Percentiles rank a stretch among this genome's conserved stretches.
Conservation (phyloP, 805 yeast species). For the Wickerhamomyces silvicola region DNA sequence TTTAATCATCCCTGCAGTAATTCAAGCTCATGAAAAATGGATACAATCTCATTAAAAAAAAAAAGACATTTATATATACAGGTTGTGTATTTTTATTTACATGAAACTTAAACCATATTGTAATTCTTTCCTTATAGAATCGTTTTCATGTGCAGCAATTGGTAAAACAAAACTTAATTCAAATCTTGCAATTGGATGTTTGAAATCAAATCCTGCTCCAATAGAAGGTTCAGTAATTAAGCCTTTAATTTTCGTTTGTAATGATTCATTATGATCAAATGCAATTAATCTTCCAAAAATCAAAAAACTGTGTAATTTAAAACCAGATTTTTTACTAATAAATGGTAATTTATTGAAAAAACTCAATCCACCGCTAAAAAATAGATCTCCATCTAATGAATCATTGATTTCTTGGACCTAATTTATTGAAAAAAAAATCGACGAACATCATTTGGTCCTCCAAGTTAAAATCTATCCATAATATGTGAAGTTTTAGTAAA, state of each 20-base stretch:
- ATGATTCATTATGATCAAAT: slow-evolving; percentile 26
- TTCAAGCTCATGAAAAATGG: slow-evolving; percentile 59
- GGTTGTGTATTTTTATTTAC: slow-evolving; percentile 22
- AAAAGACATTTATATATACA: slow-evolving; percentile 1
- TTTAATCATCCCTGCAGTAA: slow-evolving; percentile 71
- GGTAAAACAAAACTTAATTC: slow-evolving; percentile 64
- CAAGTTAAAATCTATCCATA: slow-evolving; percentile 76
- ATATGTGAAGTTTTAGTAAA: slow-evolving; percentile 38
- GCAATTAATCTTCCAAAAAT: slow-evolving; percentile 57
- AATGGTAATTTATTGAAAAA: slow-evolving; percentile 57
- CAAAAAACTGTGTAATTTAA: slow-evolving; percentile 57
- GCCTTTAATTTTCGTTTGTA: slow-evolving; percentile 17
- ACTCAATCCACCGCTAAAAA: slow-evolving; percentile 49
- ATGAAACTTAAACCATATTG: slow-evolving; percentile 58
- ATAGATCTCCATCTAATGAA: slow-evolving; percentile 63
- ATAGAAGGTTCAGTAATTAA: slow-evolving; percentile 39
- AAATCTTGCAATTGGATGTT: slow-evolving; percentile 60
- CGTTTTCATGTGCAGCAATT: slow-evolving; percentile 42
- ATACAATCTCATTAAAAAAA: slow-evolving; percentile 26
- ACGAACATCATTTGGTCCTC: slow-evolving; percentile 70
- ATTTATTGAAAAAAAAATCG: slow-evolving; percentile 62
- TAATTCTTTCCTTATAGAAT: slow-evolving; percentile 53
- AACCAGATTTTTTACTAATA: slow-evolving; percentile 38
- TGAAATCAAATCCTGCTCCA: slow-evolving; percentile 53
- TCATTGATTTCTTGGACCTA: slow-evolving; percentile 58